Base-by-base conservation (phyloP, 1,139 yeast genomes). In the Suhomyces guaymorum region DNA sequence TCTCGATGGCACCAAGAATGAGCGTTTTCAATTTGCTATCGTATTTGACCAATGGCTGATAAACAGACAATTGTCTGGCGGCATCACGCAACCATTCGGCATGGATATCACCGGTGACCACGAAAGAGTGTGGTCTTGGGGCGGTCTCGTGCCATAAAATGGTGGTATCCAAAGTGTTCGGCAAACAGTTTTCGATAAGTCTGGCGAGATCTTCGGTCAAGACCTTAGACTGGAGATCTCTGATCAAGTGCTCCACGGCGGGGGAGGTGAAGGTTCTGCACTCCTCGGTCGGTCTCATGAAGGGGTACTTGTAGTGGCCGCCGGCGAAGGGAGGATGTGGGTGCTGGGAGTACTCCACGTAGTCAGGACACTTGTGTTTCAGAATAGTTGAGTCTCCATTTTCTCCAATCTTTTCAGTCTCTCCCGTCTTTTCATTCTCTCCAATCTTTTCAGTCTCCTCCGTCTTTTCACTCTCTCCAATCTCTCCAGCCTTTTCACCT, bases 21-120 rank as follows among this genome's bases (percentile, higher is more conserved):
- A 88, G 59, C 24, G 66, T 64, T 42, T 64, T 58, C 37, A 88
- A 64, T 3, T 54, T 48, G 1, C 59, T 49, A 47, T 84, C 94
- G 41, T 74, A 55, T 29, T 64, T 61, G 15, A 76, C 58, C 24
- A 87, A 67, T 4, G 78, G 78, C 46, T 82, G 82, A 53, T 87
- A 89, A 2, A 86, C 88, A 2, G 88, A 73, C 37, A 88, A 63
- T 54, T 88, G 96, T 46, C 95, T 67, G 1, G 95, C 88, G 1
- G 95, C 81, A 58, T 88, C 96, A 30, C 96, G 63, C 24, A 88
- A 63, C 82, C 96, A 88, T 57, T 87, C 95, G 1, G 96, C 96
- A 56, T 87, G 89, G 28, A 82, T 82, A 50, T 87, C 96, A 3
- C 96, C 96, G 0, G 96, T 88, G 21, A 88, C 95, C 1, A 88